Evolutionary conservation across 2,329 filamentous ascomycete genomes (phyloP), one percentile per base, ranked within the genome.

Genomic region (Botryotinia convoluta): DNA sequence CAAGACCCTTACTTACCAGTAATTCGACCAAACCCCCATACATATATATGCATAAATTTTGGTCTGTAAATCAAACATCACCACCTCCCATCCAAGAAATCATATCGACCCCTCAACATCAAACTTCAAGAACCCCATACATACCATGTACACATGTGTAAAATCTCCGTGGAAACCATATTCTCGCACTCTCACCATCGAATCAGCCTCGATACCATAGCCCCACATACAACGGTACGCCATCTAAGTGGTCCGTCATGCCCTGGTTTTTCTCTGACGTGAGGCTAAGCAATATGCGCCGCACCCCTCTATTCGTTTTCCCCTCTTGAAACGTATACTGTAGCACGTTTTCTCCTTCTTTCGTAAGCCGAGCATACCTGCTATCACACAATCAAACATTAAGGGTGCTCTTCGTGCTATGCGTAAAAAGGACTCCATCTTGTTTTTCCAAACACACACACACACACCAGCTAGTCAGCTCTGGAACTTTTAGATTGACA

Each of bases 151-250:
- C n/a, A 26, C 14, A 54, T 54, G 51, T 54, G n/a, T 29, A 29
- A n/a, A 26, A 35, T 26, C 12, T 16, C 14, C 20, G 29, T 32
- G 7, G 48, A 67, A 67, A 37, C 9, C 22, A 26, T 18, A 42
- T 42, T 8, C 16, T 42, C n/a, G n/a, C 8, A n/a, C 26, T n/a
- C 26, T 35, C 32, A 7, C 32, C 64, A 39, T 54, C 64, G 4
- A 68, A 68, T 68, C 35, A 51, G 32, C 45, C 45, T 29, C 45
- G 44, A 37, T 29, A 14, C 64, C 64, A 54, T 5, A 20, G n/a
- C 32, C 64, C 45, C 45, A 39, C 45, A 39, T 54, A 29, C 26
- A 68, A 54, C 32, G 64, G 64, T 54, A 68, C 64, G 18, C 64
- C 45, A 54, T 29, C 35, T 68, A 14, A 68, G 26, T 54, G 45